These are phyloP conservation scores for Hymenoscyphus fraxineus DNA, from an alignment of 2,329 filamentous ascomycete genomes.

Conservation along the genomic window DNA sequence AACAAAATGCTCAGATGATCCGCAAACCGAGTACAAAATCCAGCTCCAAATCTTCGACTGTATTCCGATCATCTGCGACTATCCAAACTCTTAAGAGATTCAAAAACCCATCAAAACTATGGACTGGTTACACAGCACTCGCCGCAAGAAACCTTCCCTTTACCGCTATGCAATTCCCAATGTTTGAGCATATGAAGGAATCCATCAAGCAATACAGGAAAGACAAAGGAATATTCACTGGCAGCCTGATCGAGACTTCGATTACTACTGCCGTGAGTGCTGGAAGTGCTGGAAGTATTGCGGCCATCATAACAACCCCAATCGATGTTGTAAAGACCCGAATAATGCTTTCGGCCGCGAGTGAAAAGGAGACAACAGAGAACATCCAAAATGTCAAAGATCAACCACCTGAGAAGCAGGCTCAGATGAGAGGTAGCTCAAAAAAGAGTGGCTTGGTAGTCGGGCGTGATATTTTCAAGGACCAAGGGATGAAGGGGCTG, in stretches of 20 bases:
- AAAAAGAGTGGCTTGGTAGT: conserved; percentile 53
- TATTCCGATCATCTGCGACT: conserved; percentile 47
- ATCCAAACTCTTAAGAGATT: conserved; percentile 55
- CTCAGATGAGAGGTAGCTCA: conserved; percentile 32
- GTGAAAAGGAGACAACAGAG: conserved; percentile 31
- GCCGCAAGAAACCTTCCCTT: conserved; percentile 81
- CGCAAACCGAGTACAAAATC: conserved; percentile 33
- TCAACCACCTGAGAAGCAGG: conserved; percentile 25
- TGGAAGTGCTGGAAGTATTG: conserved; percentile 67
- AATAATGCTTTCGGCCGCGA: conserved; percentile 69
- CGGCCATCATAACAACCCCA: conserved; percentile 80
- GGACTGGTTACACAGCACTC: conserved; percentile 73
- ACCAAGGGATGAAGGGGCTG: conserved; percentile 68
- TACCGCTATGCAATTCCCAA: conserved; percentile 82
- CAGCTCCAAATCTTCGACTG: conserved; percentile 37
- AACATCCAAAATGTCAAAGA: conserved; percentile 28
- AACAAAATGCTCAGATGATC: conserved; percentile 90
- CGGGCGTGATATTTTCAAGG: conserved; percentile 59
- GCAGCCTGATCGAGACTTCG: conserved; percentile 59
- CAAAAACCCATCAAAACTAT: conserved; percentile 52
- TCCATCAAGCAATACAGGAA: conserved; percentile 46
- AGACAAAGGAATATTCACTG: conserved; percentile 25
- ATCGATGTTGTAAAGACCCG: conserved; percentile 87
- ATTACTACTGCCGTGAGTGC: conserved; percentile 70
- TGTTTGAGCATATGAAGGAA: conserved; percentile 70